Conservation (phyloP, 2,329 filamentous ascomycete genomes). For the Beauveria pseudobassiana region DNA sequence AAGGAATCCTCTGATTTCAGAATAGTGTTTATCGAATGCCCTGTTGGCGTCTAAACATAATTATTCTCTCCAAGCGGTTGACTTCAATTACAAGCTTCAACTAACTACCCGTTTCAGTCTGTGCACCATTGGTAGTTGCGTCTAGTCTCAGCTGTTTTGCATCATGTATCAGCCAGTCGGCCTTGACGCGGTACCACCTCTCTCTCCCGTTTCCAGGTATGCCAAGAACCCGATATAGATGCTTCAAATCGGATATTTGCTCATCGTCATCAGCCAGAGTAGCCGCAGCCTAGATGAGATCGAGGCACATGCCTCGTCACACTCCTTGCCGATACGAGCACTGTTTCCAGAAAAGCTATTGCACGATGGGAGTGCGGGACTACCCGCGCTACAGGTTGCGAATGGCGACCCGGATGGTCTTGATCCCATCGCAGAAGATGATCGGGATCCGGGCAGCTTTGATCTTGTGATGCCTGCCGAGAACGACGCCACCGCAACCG, state of each 20-base stretch:
- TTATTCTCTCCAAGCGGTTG: background rate
- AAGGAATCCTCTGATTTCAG: background rate
- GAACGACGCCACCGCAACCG: slow-evolving; percentile 4
- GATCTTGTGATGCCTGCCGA: slow-evolving; percentile 23
- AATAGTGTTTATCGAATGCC: background rate
- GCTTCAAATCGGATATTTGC: background rate
- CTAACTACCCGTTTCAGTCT: background rate
- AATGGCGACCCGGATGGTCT: slow-evolving; percentile 21
- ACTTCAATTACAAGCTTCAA: too few relatives aligned
- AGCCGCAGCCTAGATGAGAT: slow-evolving; percentile 1
- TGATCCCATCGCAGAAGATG: slow-evolving; percentile 28
- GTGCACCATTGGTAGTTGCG: background rate
- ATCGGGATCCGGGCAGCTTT: slow-evolving; percentile 31
- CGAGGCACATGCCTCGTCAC: background rate
- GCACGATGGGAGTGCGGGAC: background rate
- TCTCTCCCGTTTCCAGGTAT: slow-evolving; percentile 9
- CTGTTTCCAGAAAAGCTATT: background rate
- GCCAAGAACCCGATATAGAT: background rate
- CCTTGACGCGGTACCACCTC: slow-evolving; percentile 7
- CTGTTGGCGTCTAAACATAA: background rate
- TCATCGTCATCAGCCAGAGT: background rate
- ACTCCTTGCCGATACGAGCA: background rate
- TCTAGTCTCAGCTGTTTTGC: background rate
- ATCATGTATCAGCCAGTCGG: slow-evolving; percentile 5
- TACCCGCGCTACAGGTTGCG: slow-evolving; percentile 16